Evolutionary conservation across 441 rosid species (phyloP).

Genomic region (Gossypium armourianum): DNA sequence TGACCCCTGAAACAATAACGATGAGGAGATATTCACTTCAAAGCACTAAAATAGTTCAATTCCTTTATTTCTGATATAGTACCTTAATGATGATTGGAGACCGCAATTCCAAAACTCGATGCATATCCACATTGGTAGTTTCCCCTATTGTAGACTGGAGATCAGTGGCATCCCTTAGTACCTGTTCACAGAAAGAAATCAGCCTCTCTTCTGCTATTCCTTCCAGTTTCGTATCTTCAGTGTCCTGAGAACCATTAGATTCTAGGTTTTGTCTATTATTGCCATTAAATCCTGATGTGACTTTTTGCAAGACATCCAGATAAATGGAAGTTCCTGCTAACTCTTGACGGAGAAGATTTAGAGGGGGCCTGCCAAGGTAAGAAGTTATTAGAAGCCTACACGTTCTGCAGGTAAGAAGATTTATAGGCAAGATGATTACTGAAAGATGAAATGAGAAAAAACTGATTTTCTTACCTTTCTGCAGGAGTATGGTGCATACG

Average conservation of each 20-base stretch:
- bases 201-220: slow-evolving; percentile 77
- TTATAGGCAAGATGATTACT: slow-evolving; percentile 10
- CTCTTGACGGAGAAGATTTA: slow-evolving; percentile 92
- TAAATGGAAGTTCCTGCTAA: slow-evolving; percentile 72
- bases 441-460: not conserved
- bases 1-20: not conserved
- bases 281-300: slow-evolving; percentile 40
- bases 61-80: not conserved
- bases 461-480: slow-evolving; percentile 55
- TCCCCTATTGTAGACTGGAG: slow-evolving; percentile 76
- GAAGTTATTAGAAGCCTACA: not conserved
- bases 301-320: slow-evolving; percentile 79
- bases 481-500: slow-evolving; percentile 73
- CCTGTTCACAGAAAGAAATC: slow-evolving; percentile 80
- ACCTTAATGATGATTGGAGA: slow-evolving; percentile 93
- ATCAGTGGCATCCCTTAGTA: slow-evolving; percentile 76
- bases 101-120: slow-evolving; percentile 79
- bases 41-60: not conserved
- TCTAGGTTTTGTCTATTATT: slow-evolving; percentile 24
- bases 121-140: slow-evolving; percentile 73
- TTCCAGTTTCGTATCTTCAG: slow-evolving; percentile 44
- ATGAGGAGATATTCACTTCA: not conserved
- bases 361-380: slow-evolving; percentile 63
- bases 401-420: no score
- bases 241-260: slow-evolving; percentile 23